These are phyloP conservation scores for Oryza glumipatula DNA, from an alignment of 176 grass and related monocot genomes.

Conservation along the genomic window DNA sequence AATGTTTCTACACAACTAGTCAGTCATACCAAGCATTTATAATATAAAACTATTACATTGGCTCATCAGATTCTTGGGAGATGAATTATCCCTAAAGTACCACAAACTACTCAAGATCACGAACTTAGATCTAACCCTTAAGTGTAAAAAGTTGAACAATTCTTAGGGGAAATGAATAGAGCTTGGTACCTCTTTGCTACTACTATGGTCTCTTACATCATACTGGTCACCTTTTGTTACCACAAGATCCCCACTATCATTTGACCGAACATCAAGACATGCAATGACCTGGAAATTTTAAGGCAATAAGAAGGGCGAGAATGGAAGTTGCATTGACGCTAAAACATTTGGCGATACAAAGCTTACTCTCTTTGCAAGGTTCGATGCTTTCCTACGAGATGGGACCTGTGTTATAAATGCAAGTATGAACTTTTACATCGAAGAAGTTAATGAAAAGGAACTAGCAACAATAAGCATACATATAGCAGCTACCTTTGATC, in stretches of 20 bases:
- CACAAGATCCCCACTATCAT: slow-evolving; percentile 97
- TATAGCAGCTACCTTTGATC: slow-evolving; percentile 61
- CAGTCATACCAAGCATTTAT: not conserved
- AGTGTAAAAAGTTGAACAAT: not conserved
- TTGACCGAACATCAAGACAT: slow-evolving; percentile 97
- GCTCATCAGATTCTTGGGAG: slow-evolving; percentile 11
- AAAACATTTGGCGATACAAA: slow-evolving; percentile 17
- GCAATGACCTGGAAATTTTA: slow-evolving; percentile 76
- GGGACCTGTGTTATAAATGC: slow-evolving; percentile 48
- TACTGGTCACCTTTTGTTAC: slow-evolving; percentile 99
- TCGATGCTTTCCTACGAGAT: slow-evolving; percentile 76
- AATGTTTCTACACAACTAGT: slow-evolving; percentile 8
- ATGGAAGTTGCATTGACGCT: not conserved
- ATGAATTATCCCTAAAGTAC: slow-evolving; percentile 13
- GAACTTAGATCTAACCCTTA: slow-evolving; percentile 27
- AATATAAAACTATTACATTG: not conserved
- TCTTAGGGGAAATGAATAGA: not conserved
- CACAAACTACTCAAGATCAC: not conserved
- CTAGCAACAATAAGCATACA: slow-evolving; percentile 14
- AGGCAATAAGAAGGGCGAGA: slow-evolving; percentile 33
- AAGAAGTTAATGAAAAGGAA: slow-evolving; percentile 24
- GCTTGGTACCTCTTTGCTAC: slow-evolving; percentile 72
- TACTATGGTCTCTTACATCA: slow-evolving; percentile 90
- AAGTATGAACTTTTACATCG: slow-evolving; percentile 6
- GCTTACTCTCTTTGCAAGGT: slow-evolving; percentile 96